Percentiles rank a stretch among this genome's conserved stretches.
Conservation (phyloP, 116 monocot species). For the Dioscorea cayenensis region DNA sequence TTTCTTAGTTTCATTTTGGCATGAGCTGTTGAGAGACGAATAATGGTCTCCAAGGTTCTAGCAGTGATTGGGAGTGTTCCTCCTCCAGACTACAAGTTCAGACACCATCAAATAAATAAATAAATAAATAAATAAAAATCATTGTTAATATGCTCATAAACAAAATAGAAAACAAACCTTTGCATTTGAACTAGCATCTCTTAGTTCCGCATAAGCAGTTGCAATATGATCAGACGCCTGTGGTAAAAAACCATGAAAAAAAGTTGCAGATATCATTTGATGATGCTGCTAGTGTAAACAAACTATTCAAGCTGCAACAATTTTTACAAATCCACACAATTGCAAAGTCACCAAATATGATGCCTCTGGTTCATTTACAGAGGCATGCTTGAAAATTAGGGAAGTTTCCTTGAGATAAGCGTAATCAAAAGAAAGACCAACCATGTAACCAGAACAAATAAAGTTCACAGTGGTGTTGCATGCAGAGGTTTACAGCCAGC, state of each 20-base stretch:
- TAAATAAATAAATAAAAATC: too few relatives aligned
- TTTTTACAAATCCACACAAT: too few relatives aligned
- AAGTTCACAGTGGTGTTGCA: background rate
- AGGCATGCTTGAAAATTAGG: too few relatives aligned
- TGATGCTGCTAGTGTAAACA: too few relatives aligned
- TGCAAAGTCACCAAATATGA: too few relatives aligned
- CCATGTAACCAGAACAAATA: background rate
- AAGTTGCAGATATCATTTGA: too few relatives aligned
- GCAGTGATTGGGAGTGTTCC: constrained; percentile 98
- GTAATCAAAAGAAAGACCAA: too few relatives aligned
- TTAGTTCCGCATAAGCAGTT: constrained; percentile 88
- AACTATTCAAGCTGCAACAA: too few relatives aligned
- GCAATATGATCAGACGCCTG: constrained; percentile 97
- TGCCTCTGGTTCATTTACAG: too few relatives aligned
- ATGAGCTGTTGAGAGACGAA: constrained; percentile 97
- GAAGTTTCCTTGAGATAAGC: too few relatives aligned
- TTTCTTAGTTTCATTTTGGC: constrained; percentile 91
- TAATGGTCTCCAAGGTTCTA: constrained; percentile 97
- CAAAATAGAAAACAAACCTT: constrained; percentile 37
- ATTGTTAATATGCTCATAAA: background rate
- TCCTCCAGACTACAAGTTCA: constrained; percentile 54
- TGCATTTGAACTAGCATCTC: constrained; percentile 70
- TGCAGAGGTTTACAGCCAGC: too few relatives aligned
- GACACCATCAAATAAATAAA: background rate
- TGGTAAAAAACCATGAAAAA: background rate